Evolutionary conservation across 257 asterid genomes (phyloP).

Genomic region (Solanum verrucosum): DNA sequence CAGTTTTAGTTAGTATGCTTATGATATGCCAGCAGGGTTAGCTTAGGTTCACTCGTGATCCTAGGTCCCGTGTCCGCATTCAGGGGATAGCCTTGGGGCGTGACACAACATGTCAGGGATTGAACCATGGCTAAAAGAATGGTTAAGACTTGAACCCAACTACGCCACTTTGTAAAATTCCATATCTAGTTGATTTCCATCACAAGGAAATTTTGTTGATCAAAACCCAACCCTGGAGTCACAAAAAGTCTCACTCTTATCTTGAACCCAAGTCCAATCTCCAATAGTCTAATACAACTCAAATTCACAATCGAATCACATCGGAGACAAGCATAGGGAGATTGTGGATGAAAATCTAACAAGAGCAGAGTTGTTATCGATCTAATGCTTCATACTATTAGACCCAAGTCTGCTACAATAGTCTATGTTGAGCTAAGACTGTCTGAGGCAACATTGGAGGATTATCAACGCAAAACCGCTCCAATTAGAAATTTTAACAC

Average conservation of each 20-base stretch:
- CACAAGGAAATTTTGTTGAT: neutral
- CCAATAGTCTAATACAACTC: neutral
- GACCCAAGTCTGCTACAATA: neutral
- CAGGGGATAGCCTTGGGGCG: too few species aligned
- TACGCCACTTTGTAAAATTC: neutral
- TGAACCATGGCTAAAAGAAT: neutral
- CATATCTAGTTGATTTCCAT: neutral
- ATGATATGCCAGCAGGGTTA: too few species aligned
- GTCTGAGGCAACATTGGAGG: neutral
- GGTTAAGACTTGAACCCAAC: neutral
- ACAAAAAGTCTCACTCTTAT: neutral
- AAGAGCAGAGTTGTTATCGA: neutral
- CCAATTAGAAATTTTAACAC: neutral
- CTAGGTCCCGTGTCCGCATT: too few species aligned
- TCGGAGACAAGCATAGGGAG: neutral
- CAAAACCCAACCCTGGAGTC: neutral
- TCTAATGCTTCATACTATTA: neutral
- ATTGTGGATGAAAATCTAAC: neutral
- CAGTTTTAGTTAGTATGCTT: too few species aligned
- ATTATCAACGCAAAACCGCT: neutral
- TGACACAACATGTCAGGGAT: too few species aligned
- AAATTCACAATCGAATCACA: too few species aligned
- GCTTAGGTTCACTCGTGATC: too few species aligned
- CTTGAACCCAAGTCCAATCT: neutral
- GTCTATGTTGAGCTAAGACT: neutral